Conservation (phyloP, 352 stramenopile species). For the Phytophthora sp. region DNA sequence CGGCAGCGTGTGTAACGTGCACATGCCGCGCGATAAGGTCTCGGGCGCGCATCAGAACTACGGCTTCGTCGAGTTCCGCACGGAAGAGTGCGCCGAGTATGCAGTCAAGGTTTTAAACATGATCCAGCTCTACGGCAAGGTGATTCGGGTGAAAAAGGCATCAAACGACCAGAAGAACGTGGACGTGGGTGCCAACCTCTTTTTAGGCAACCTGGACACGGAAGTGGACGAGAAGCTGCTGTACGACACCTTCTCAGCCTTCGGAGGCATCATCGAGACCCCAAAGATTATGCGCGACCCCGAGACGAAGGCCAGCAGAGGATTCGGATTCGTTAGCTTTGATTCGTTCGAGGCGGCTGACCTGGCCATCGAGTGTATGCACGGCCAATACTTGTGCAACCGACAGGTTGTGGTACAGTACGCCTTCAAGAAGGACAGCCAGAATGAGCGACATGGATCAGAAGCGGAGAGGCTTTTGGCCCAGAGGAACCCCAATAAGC, state of each 20-base stretch:
- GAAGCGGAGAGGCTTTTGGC: slow-evolving; percentile 89
- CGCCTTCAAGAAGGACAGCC: slow-evolving; percentile 98
- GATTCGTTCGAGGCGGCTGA: slow-evolving; percentile 98
- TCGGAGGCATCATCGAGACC: slow-evolving; percentile 96
- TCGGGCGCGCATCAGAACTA: slow-evolving; percentile 96
- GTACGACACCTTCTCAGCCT: slow-evolving; percentile 99
- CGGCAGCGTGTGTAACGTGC: slow-evolving; percentile 96
- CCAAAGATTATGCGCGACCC: slow-evolving; percentile 96
- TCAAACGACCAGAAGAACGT: slow-evolving; percentile 95
- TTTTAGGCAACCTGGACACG: slow-evolving; percentile 96
- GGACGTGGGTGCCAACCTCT: slow-evolving; percentile 99
- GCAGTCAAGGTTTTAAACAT: slow-evolving; percentile 99
- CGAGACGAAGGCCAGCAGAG: slow-evolving; percentile 92
- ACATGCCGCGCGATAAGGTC: slow-evolving; percentile 99
- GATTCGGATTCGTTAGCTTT: slow-evolving; percentile 98
- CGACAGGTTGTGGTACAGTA: slow-evolving; percentile 98
- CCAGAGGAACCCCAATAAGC: slow-evolving; percentile 82
- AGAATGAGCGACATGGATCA: slow-evolving; percentile 93
- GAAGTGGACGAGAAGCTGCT: slow-evolving; percentile 99
- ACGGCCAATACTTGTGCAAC: slow-evolving; percentile 98
- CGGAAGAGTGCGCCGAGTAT: slow-evolving; percentile 98
- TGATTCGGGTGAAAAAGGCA: slow-evolving; percentile 96
- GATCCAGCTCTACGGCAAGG: slow-evolving; percentile 97
- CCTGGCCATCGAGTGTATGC: slow-evolving; percentile 99
- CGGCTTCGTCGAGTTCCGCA: slow-evolving; percentile 99